Evolutionary conservation across 1,284 basidiomycete genomes (phyloP).

Genomic region (Ustilago cynodontis): DNA sequence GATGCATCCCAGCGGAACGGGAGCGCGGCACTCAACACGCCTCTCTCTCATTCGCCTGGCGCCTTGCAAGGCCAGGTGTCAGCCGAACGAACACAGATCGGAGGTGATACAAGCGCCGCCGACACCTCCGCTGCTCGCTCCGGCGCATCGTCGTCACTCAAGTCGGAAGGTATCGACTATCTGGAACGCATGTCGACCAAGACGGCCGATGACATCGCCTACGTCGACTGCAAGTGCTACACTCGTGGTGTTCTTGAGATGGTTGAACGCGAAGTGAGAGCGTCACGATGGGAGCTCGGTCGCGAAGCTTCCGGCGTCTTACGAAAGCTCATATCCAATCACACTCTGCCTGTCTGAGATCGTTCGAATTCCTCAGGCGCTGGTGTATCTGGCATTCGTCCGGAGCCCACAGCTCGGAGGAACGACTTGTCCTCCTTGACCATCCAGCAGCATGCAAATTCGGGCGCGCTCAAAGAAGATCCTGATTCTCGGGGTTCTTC

Average conservation of each 20-base stretch:
- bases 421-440: constrained; percentile 16
- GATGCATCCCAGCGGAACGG: constrained; percentile 27
- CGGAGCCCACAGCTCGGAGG: constrained; percentile 9
- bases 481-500: constrained; percentile 13
- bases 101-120: constrained; percentile 6
- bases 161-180: constrained; percentile 47
- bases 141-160: constrained; percentile 10
- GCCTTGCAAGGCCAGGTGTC: constrained; percentile 32
- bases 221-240: constrained; percentile 53
- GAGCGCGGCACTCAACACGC: neutral
- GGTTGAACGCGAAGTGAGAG: constrained; percentile 52
- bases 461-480: constrained; percentile 25
- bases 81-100: constrained; percentile 32
- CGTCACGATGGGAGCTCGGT: constrained; percentile 58
- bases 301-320: constrained; percentile 57
- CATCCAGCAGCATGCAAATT: constrained; percentile 27
- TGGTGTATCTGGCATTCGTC: neutral
- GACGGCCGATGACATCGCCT: constrained; percentile 41
- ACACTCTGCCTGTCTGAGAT: constrained; percentile 37
- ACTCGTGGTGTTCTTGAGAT: constrained; percentile 52
- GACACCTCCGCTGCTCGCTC: constrained; percentile 1
- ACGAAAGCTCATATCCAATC: constrained; percentile 55
- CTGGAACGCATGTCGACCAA: constrained; percentile 53
- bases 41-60: constrained; percentile 26
- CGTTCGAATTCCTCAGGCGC: constrained; percentile 8